These are phyloP conservation scores for Glycyrrhiza uralensis DNA, from an alignment of 306 rosid species.

Conservation along the genomic window DNA sequence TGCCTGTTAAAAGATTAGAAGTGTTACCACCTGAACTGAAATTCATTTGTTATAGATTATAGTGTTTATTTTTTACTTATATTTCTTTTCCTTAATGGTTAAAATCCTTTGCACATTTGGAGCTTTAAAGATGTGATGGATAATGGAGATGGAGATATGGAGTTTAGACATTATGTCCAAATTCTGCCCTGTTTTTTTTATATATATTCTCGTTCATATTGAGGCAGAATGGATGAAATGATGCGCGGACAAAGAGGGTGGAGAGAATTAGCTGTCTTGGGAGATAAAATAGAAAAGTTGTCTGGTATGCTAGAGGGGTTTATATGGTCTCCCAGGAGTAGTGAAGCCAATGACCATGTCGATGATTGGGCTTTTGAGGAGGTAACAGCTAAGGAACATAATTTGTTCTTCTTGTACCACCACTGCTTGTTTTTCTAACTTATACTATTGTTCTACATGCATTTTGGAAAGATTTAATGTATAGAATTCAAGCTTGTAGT, in stretches of 20 bases:
- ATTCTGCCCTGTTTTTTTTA: constrained; percentile 7
- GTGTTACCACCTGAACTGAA: background rate
- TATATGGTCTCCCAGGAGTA: constrained; percentile 68
- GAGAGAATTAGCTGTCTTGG: constrained; percentile 91
- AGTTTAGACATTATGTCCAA: constrained; percentile 27
- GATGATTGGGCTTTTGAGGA: constrained; percentile 87
- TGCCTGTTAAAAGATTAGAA: constrained; percentile 3
- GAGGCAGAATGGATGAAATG: constrained; percentile 95
- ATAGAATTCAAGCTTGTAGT: background rate
- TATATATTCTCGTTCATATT: constrained; percentile 17
- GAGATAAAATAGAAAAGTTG: constrained; percentile 77
- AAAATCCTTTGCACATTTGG: background rate
- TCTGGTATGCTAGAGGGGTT: constrained; percentile 83
- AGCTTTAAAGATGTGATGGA: background rate
- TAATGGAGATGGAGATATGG: background rate
- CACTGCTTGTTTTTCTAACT: constrained; percentile 1
- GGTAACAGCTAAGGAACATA: constrained; percentile 46
- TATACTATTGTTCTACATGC: constrained; percentile 9
- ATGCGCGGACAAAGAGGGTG: constrained; percentile 96
- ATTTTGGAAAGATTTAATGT: constrained; percentile 17
- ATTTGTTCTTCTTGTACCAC: background rate
- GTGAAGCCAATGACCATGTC: constrained; percentile 40
- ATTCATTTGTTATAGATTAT: background rate
- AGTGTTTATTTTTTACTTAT: background rate
- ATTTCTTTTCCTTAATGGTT: constrained; percentile 6